Conservation (phyloP, 192 early-diverging fungal genomes). For the Coemansia sp. region DNA sequence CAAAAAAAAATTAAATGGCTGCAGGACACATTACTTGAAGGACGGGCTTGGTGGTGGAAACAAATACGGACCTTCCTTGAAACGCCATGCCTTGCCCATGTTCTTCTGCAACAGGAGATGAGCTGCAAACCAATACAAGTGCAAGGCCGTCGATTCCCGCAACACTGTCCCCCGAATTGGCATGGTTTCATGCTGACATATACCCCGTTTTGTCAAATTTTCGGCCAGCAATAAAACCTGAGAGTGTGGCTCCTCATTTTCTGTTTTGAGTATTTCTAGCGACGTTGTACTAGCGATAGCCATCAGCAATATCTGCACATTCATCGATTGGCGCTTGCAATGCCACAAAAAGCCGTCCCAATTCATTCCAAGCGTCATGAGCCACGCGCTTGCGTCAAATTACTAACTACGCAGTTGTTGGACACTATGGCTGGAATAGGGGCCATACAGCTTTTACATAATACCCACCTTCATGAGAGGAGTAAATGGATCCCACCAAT, state of each 20-base stretch:
- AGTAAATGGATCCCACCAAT: neutral
- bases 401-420: neutral
- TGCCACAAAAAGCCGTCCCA: slow-evolving; percentile 7
- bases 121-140: neutral
- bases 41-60: neutral
- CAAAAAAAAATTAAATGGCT: neutral
- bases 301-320: slow-evolving; percentile 46
- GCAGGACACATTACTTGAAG: neutral
- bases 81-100: neutral
- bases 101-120: neutral
- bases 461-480: neutral
- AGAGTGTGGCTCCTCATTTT: neutral
- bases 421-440: neutral
- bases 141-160: neutral
- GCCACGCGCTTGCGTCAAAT: neutral
- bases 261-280: neutral
- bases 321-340: slow-evolving; percentile 34
- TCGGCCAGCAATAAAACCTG: neutral
- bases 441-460: neutral
- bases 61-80: neutral
- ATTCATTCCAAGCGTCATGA: neutral
- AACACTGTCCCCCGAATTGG: neutral
- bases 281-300: slow-evolving; percentile 4
- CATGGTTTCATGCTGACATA: slow-evolving; percentile 2
- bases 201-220: slow-evolving; percentile 3